phyloP scores from a whole-genome alignment of 2,329 filamentous ascomycete genomes.

The Colletotrichum truncatum region DNA sequence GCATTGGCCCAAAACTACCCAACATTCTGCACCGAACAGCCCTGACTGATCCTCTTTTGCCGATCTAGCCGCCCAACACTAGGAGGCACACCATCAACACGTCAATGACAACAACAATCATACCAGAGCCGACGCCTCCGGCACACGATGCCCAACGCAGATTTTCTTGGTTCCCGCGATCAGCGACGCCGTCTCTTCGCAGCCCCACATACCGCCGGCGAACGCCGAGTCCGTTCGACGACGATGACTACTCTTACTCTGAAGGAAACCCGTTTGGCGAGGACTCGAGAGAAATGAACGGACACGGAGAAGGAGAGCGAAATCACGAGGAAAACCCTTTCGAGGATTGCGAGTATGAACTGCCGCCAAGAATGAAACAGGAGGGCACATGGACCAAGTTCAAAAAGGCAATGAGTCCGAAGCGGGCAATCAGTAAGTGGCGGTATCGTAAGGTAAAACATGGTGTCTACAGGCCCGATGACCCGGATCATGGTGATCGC shows the following conservation, averaged over 20 bases:
- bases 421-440: slow-evolving; percentile 25
- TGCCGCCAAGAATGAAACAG: slow-evolving; percentile 3
- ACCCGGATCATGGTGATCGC: background rate
- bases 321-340: slow-evolving; percentile 6
- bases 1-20: too few species aligned
- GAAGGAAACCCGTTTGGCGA: slow-evolving; percentile 26
- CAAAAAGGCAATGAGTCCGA: slow-evolving; percentile 28
- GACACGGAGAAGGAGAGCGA: background rate
- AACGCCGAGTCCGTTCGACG: slow-evolving; percentile 15
- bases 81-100: slow-evolving; percentile 25
- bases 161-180: slow-evolving; percentile 23
- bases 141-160: slow-evolving; percentile 1
- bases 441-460: slow-evolving; percentile 24
- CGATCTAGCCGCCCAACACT: background rate
- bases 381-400: slow-evolving; percentile 23
- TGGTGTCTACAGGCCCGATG: background rate
- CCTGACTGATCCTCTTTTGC: background rate
- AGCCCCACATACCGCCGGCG: slow-evolving; percentile 22
- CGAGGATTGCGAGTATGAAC: slow-evolving; percentile 26
- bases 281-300: slow-evolving; percentile 19
- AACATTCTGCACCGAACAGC: background rate
- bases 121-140: slow-evolving; percentile 22
- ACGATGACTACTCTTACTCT: slow-evolving; percentile 20
- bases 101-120: slow-evolving; percentile 20
- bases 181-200: slow-evolving; percentile 16